Evolutionary conservation across 2,329 filamentous ascomycete genomes (phyloP), one percentile per base, ranked within the genome.

Genomic region (Penicillium sp.): DNA sequence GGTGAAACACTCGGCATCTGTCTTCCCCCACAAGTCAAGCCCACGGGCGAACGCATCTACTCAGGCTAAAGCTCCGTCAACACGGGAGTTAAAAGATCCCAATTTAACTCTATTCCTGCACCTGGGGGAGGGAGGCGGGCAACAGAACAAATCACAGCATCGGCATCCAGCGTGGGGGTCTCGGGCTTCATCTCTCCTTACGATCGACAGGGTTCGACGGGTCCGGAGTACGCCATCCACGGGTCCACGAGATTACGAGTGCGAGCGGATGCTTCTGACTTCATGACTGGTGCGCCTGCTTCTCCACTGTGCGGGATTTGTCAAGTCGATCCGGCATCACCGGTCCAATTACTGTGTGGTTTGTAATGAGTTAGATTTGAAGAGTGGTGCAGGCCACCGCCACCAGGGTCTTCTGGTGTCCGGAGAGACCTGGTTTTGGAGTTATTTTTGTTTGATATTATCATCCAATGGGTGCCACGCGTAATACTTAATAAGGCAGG

Each of bases 191-290:
- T 44, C 25, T n/a, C 35, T 54, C 54, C 45, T 50, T 42, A 48
- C 45, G 65, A 66, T 67, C 65, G 61, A 63, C 65, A 67, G 63
- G 63, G 65, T 63, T 64, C 48, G 58, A 66, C 60, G 59, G 62
- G 56, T 60, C 62, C 53, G 46, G 54, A 55, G 48, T 44, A 55
- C 54, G 55, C 60, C 51, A 63, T 57, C 62, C 62, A 64, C 31
- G 51, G 62, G 44, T 49, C 55, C 49, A 58, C 25, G 53, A 58
- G 62, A 59, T 61, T 45, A 57, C 58, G 46, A 58, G 2, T n/a
- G 14, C 33, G 48, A 55, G 45, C 60, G 51, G 55, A 47, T 44
- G 37, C 50, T 52, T 52, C 58, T 52, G 58, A 35, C 43, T 43
- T 56, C 16, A 53, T 48, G 21, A 7, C 42, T 50, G 14, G 11